Evolutionary conservation across 2,329 filamentous ascomycete genomes (phyloP), one percentile per base, ranked within the genome.

Genomic region (Cercospora beticola): DNA sequence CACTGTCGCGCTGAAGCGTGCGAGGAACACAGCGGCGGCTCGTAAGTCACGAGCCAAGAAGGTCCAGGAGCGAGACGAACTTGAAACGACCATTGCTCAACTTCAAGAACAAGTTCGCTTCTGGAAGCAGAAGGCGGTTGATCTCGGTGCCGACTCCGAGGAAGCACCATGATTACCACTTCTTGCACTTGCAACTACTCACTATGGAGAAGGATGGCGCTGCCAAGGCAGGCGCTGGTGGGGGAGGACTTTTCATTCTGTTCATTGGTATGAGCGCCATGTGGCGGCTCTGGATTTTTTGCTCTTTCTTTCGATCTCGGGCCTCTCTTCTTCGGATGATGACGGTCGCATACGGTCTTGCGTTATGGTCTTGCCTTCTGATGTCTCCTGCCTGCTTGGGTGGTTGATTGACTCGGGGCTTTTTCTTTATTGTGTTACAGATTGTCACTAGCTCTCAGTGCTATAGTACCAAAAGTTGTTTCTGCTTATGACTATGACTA

Each of bases 11-110:
- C 87, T 94, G 85, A 97, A 97, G 89, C 92, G 94, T 79, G 94
- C 93, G 62, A 91, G 93, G 74, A 98, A 97, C 80, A 97, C 93
- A 8, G 87, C 96, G 79, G 94, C 94, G 18, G 94, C 94, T 75
- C 93, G 94, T 73, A 97, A 97, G 83, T 97, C 93, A 68, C 90
- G 94, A 63, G 90, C 93, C 77, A 90, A 93, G 73, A 97, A 97
- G 84, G 89, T 92, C 67, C 86, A 90, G 78, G 87, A 90, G 74
- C 85, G 94, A 70, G 89, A 92, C 66, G 87, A 89, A 67, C 85
- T 97, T 57, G 91, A 96, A 83, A 86, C 86, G 46, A 85, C 87
- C 76, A 93, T 97, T 76, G 79, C 80, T 70, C 81, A 81, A 71
- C 81, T 82, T 74, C 79, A 82, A 75, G 78, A 73, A 52, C 78